Conservation (phyloP, 2,329 filamentous ascomycete genomes). For the Fusarium dlaminii region DNA sequence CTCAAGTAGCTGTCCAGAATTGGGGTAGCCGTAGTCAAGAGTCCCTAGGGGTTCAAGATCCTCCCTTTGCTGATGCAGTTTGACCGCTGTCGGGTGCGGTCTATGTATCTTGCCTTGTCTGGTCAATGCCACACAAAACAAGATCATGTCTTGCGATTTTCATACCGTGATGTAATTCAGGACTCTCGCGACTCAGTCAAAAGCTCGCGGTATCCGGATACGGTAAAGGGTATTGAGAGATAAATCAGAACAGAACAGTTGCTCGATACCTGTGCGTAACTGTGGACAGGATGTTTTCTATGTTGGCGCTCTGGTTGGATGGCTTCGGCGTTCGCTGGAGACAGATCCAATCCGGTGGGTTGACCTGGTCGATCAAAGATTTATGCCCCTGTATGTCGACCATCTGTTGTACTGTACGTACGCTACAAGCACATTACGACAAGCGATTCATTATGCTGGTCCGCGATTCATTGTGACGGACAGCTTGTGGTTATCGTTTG, state of each 20-base stretch:
- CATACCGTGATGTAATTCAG: conserved; percentile 27
- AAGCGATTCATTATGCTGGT: conserved; percentile 1
- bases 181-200: conserved; percentile 17
- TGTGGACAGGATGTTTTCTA: conserved; percentile 33
- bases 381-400: conserved; percentile 17
- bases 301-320: conserved; percentile 36
- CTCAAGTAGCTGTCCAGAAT: conserved; percentile 20
- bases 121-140: neutral
- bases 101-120: neutral
- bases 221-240: conserved; percentile 33
- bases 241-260: conserved; percentile 23
- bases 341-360: conserved; percentile 29
- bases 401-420: neutral
- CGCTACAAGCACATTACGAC: neutral
- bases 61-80: neutral
- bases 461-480: conserved; percentile 14
- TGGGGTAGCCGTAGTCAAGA: neutral
- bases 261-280: conserved; percentile 23
- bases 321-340: conserved; percentile 3
- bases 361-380: conserved; percentile 23
- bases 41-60: neutral
- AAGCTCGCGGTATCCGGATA: conserved; percentile 13
- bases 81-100: neutral
- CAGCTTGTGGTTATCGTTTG: neutral
- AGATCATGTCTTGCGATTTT: conserved; percentile 12